Percentiles rank a stretch among this genome's conserved stretches.
phyloP scores from a whole-genome alignment of 371 early-diverging fungal genomes.

The Neoconidiobolus thromboides region DNA sequence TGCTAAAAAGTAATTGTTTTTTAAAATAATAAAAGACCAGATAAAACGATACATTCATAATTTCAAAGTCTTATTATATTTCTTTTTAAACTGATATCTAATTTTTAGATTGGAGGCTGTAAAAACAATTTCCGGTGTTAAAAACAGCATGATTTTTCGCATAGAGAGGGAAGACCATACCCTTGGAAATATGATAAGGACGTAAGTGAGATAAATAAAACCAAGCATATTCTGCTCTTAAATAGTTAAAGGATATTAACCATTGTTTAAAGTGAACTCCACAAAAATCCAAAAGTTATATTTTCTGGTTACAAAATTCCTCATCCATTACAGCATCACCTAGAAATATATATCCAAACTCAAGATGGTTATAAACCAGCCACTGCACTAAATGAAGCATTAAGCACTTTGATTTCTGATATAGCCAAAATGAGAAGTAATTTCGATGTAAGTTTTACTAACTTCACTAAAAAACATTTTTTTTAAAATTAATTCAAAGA shows the following conservation, averaged over 20 bases:
- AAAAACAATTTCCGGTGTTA: conserved; percentile 46
- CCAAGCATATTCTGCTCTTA: neutral
- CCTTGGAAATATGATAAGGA: conserved; percentile 77
- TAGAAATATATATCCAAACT: conserved; percentile 82
- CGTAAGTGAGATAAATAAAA: conserved; percentile 26
- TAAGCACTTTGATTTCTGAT: conserved; percentile 58
- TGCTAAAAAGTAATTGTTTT: conserved; percentile 43
- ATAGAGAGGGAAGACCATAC: conserved; percentile 96
- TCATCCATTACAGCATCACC: conserved; percentile 89
- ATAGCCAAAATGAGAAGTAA: conserved; percentile 59
- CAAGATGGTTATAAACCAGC: conserved; percentile 65
- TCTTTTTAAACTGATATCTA: conserved; percentile 18
- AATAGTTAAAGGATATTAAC: neutral
- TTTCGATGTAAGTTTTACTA: conserved; percentile 32
- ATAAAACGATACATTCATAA: neutral
- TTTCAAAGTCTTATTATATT: neutral
- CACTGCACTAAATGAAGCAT: conserved; percentile 56
- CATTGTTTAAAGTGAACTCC: conserved; percentile 40
- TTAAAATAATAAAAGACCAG: neutral
- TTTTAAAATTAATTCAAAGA: no score
- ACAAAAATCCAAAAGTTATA: conserved; percentile 77
- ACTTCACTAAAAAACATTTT: neutral
- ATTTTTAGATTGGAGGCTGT: conserved; percentile 87
- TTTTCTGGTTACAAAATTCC: conserved; percentile 97
- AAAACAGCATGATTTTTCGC: neutral